Conservation (phyloP, 2,329 filamentous ascomycete genomes). For the Calonectria naviculata region DNA sequence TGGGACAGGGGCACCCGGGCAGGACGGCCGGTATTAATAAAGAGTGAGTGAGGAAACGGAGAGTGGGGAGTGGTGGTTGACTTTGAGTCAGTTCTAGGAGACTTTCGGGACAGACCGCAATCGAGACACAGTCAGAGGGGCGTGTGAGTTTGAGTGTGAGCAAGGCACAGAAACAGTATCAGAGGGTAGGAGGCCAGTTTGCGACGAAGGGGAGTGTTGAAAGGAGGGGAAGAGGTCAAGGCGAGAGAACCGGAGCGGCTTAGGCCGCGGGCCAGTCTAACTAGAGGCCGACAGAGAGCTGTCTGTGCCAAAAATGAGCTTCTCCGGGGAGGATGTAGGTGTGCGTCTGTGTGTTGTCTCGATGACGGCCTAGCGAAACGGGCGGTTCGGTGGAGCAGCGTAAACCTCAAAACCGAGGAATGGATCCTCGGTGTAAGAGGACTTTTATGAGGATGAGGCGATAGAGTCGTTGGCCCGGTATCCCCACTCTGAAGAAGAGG, state of each 20-base stretch:
- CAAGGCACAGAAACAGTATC: neutral
- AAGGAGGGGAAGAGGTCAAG: neutral
- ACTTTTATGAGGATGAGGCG: neutral
- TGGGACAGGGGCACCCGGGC: neutral
- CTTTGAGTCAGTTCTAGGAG: conserved; percentile 8
- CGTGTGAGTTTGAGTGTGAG: conserved; percentile 3
- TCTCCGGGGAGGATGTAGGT: neutral
- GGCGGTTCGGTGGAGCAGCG: neutral
- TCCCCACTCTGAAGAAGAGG: neutral
- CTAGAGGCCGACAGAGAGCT: neutral
- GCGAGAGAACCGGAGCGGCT: neutral
- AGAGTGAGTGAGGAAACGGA: neutral
- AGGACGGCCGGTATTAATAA: conserved; percentile 14
- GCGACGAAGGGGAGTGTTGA: neutral
- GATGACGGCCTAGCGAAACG: conserved; percentile 3
- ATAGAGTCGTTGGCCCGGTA: neutral
- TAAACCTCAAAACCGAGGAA: neutral
- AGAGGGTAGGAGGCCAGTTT: neutral
- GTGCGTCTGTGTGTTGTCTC: conserved; percentile 13
- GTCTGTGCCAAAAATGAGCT: neutral
- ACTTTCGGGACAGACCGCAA: conserved; percentile 1
- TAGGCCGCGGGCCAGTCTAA: neutral
- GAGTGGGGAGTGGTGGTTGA: neutral
- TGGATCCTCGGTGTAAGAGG: neutral
- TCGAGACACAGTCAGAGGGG: conserved; percentile 4